Evolutionary conservation across 345 rosid species (phyloP).

Genomic region (Stellera chamaejasme): DNA sequence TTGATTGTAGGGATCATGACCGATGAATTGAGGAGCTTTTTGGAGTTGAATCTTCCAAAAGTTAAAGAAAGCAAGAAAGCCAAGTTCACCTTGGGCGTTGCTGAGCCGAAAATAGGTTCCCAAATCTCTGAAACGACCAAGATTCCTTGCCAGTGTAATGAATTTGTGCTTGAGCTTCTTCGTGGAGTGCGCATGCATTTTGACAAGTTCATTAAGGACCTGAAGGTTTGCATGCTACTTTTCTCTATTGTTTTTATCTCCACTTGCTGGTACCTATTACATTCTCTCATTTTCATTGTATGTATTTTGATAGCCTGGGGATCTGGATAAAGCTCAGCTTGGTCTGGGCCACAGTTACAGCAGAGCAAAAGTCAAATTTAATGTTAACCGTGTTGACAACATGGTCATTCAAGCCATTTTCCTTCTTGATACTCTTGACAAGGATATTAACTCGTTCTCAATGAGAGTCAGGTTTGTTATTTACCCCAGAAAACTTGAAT

Average conservation of each 20-base stretch:
- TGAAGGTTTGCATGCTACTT: slow-evolving; percentile 47
- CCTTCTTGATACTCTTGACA: slow-evolving; percentile 81
- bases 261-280: neutral
- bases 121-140: slow-evolving; percentile 66
- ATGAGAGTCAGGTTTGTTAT: slow-evolving; percentile 88
- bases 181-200: slow-evolving; percentile 86
- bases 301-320: slow-evolving; percentile 54
- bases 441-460: slow-evolving; percentile 77
- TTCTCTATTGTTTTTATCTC: neutral
- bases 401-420: slow-evolving; percentile 97
- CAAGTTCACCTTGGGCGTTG: slow-evolving; percentile 72
- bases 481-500: neutral
- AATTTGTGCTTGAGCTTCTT: slow-evolving; percentile 77
- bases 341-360: slow-evolving; percentile 96
- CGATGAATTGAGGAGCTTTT: slow-evolving; percentile 74
- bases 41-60: slow-evolving; percentile 84
- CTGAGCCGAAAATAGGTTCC: slow-evolving; percentile 85
- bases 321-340: slow-evolving; percentile 86
- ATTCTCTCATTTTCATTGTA: neutral
- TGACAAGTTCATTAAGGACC: slow-evolving; percentile 74
- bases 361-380: slow-evolving; percentile 95
- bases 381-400: slow-evolving; percentile 82
- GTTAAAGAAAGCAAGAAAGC: slow-evolving; percentile 70
- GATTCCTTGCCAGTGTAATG: slow-evolving; percentile 85
- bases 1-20: slow-evolving; percentile 50